These are phyloP conservation scores for Dictyostelium purpureum DNA, from an alignment of 78 protist species.

Conservation along the genomic window DNA sequence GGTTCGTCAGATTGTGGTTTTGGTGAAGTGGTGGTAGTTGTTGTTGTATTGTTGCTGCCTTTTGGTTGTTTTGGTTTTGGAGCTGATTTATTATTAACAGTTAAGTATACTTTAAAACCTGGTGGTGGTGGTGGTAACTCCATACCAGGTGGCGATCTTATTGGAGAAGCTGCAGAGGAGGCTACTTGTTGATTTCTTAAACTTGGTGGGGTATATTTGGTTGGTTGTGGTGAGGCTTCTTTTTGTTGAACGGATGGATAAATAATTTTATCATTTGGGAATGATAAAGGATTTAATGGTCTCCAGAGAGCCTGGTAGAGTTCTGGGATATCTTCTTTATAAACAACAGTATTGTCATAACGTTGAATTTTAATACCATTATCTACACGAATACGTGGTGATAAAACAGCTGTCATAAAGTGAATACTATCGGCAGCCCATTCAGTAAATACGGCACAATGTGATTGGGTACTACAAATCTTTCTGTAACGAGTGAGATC, in stretches of 20 bases:
- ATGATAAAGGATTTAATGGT: conserved; percentile 13
- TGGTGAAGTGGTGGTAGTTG: not conserved
- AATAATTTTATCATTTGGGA: conserved; percentile 40
- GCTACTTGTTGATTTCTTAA: conserved; percentile 21
- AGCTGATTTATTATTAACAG: not conserved
- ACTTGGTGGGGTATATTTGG: conserved; percentile 70
- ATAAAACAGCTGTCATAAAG: conserved; percentile 57
- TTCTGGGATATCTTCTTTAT: conserved; percentile 59
- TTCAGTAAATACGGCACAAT: conserved; percentile 65
- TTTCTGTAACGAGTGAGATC: conserved; percentile 57
- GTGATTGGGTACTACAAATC: conserved; percentile 38
- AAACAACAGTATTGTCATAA: conserved; percentile 65
- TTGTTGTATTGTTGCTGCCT: not conserved
- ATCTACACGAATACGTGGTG: conserved; percentile 80
- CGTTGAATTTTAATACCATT: conserved; percentile 54
- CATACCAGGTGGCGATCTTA: not conserved
- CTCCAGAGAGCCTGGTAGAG: conserved; percentile 74
- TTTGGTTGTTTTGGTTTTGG: conserved; percentile 14
- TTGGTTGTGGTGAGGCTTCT: conserved; percentile 38
- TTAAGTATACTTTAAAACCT: conserved; percentile 59
- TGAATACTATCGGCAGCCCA: conserved; percentile 80
- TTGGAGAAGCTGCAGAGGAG: not conserved
- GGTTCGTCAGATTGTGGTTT: not conserved
- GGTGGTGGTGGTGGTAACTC: conserved; percentile 11
- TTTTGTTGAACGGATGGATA: not conserved